Base-by-base conservation (phyloP, 75 land plant genomes). In the Picea glauca region DNA sequence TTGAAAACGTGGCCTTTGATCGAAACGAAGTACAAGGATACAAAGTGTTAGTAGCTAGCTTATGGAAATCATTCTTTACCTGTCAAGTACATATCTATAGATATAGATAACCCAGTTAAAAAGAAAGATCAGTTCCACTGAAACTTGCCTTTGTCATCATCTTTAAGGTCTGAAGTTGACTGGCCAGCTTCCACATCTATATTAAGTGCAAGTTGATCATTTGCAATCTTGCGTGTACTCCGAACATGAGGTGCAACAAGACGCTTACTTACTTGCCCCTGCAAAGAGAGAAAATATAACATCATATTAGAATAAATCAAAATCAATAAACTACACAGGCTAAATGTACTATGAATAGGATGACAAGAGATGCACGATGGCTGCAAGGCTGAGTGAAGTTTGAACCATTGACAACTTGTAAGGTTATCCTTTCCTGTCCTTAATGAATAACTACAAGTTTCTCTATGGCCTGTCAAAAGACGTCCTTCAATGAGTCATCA, bases 61-160 rank as follows among this genome's bases (percentile, higher is more conserved):
- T 57, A n/a, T 72, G 40, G 43, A 61, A 65, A 35, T 26, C 17
- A 31, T 65, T 31, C 26, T 33, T 77, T 21, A 17, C 33, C 72
- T 31, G 20, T 58, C 12, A 74, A 62, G 9, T 70, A 74, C 58
- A 73, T 40, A 75, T 61, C 20, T 40, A 64, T 72, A 78, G 35
- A 74, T 40, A 70, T 63, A 78, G 26, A 79, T 3, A 13, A 79
- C 1, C 40, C 31, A 57, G n/a, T 23, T 40, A 80, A 15, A 32
- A 67, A 26, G 56, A 77, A 79, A 50, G 0, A 74, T 18, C 3
- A 3, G n/a, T 26, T 50, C 75, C 76, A 60, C 13, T 33, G 50
- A 62, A 78, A 32, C 76, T 75, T 58, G 95, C 99, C 94, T 93
- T 98, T 98, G 60, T 98, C 99, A 81, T 97, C 97, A 79, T 92